Base-by-base conservation (phyloP, 768 basidiomycete genomes). In the Pisolithus albus region DNA sequence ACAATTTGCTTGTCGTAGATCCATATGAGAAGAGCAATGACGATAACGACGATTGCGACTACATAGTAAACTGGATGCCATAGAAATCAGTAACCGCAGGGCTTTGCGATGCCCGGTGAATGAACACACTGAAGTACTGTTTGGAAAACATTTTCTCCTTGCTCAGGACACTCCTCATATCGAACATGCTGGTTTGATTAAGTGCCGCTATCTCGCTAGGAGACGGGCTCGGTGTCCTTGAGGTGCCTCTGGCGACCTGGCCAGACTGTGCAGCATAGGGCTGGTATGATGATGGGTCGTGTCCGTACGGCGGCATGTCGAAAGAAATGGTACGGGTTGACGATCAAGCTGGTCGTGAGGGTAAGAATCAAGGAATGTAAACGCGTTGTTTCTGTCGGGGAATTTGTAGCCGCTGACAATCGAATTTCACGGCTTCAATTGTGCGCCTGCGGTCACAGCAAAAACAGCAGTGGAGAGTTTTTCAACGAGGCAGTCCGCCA, bases 1-100 rank as follows among this genome's bases (percentile, higher is more conserved):
- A 81, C 72, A 56, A 81, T 79, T 65, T 85, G 76, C 51, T 75
- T 73, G 61, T 91, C 83, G 59, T 79, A 86, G 9, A 86, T 63
- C 8, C 75, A 72, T 46, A 86, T 72, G 50, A 88, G 75, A 2
- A 70, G 70, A 11, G 75, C 71, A 21, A 85, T 18, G 48, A 75
- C 70, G 32, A 79, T 46, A 49, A 81, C 66, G 30, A 87, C 47
- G 44, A 75, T 54, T 3, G 73, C 52, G n/a, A 70, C 61, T 7
- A 84, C 67, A 51, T 82, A 84, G 58, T 77, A 80, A 66, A 74
- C 62, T 67, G 58, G 0, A 4, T 3, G 6, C n/a, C 18, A 7
- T 26, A 28, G 37, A 32, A 15, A 53, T 59, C 10, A 61, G 47
- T 19, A 13, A 5, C 37, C 16, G 36, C 34, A 15, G n/a, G 16